phyloP scores from a whole-genome alignment of 495 filamentous ascomycete genomes.

The Aspergillus incahuasiensis region DNA sequence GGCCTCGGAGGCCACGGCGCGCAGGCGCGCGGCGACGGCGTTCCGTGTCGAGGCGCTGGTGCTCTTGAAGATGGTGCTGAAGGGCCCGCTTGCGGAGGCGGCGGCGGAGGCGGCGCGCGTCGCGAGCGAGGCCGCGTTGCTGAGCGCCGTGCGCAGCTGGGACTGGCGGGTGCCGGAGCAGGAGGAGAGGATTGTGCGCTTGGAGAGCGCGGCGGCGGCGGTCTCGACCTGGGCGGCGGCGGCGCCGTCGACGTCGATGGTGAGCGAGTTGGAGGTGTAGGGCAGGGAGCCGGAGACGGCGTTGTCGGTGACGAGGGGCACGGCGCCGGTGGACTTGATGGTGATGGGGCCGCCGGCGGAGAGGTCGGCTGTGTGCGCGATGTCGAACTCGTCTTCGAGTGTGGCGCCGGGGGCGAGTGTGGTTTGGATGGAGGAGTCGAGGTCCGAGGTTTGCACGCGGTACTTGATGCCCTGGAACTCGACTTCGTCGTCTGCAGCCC shows the following conservation, averaged over 20 bases:
- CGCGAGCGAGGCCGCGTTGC: constrained; percentile 47
- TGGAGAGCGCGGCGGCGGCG: constrained; percentile 39
- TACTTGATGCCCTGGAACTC: constrained; percentile 55
- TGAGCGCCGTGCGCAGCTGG: constrained; percentile 42
- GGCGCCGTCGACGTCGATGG: constrained; percentile 45
- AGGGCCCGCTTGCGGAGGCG: constrained; percentile 43
- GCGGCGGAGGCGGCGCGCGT: constrained; percentile 52
- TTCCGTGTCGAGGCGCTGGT: constrained; percentile 37
- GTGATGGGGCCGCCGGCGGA: constrained; percentile 44
- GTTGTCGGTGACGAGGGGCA: constrained; percentile 41
- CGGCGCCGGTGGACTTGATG: constrained; percentile 46
- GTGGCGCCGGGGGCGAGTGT: constrained; percentile 52
- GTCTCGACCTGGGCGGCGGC: constrained; percentile 45
- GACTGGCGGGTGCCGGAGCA: constrained; percentile 42
- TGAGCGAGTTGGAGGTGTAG: constrained; percentile 44
- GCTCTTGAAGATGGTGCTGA: constrained; percentile 60
- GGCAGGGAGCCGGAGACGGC: constrained; percentile 41
- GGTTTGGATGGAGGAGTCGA: constrained; percentile 50
- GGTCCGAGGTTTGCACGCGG: constrained; percentile 39
- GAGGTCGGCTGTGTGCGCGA: constrained; percentile 54
- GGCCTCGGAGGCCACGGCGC: constrained; percentile 49
- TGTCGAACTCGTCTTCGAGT: constrained; percentile 52
- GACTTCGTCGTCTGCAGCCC: constrained; percentile 39
- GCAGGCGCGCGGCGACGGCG: constrained; percentile 48
- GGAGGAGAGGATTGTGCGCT: constrained; percentile 48